Base-by-base conservation (phyloP, 805 yeast genomes). In the Kodamaea kaohsiungensis region DNA sequence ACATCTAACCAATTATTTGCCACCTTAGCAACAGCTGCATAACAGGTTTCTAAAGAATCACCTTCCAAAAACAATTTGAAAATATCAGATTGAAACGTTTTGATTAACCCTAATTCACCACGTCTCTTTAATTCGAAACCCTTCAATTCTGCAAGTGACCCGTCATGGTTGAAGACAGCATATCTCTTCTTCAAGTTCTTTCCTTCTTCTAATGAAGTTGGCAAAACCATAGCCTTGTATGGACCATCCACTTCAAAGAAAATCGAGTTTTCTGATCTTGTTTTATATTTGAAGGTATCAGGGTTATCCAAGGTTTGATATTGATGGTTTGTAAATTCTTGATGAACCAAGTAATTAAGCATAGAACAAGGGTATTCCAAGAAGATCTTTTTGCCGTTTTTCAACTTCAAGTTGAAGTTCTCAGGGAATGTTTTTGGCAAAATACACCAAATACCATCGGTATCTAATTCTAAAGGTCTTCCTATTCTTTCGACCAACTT, bases 401-500 rank as follows among this genome's bases (percentile, higher is more conserved):
- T 83, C 63, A 89, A 68, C 55, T 82, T 79, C 65, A 95, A 84
- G 17, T 77, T 77, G 69, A 79, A 91, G 61, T 91, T 88, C 63
- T 95, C 99, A 0, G 99, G 99, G 68, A 95, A 95, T 1, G 96
- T 83, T 50, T 84, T 80, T 1, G 99, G 99, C 45, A 95, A 76
- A 59, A 92, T 95, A 82, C 99, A 95, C 99, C 99, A 95, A 65
- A 95, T 95, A 77, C 99, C 99, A 79, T 95, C 99, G 0, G 99
- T 95, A 71, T 95, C 99, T 59, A 95, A 81, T 66, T 95, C 99
- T 56, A 95, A 75, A 0, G 99, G 99, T 61, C 98, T 80, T 1
- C 99, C 99, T 3, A 96, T 74, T 63, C 97, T 77, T 67, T 93
- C 98, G 12, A 95, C 97, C 55, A 95, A 74, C 0, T 88, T 75